phyloP scores from a whole-genome alignment of 2,329 filamentous ascomycete genomes.

The Periglandula ipomoeae region DNA sequence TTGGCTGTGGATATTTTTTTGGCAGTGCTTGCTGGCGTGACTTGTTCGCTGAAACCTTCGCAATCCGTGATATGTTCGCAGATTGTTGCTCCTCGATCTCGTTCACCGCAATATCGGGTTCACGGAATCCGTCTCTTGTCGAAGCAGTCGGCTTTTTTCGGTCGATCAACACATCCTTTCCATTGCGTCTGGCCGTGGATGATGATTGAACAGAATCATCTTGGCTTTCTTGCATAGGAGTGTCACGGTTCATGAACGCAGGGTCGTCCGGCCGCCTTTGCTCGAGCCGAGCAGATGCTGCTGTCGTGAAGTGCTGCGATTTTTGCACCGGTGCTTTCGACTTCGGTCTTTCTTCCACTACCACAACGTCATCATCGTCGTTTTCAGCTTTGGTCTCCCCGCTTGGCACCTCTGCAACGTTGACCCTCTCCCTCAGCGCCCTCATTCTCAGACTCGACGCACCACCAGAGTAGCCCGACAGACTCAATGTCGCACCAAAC shows the following conservation, averaged over 20 bases:
- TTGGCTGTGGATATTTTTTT: not conserved
- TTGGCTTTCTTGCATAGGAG: not conserved
- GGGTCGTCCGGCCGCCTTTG: not conserved
- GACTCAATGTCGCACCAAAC: constrained; percentile 24
- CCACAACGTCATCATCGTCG: constrained; percentile 8
- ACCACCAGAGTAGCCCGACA: constrained; percentile 17
- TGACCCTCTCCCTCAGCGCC: constrained; percentile 14
- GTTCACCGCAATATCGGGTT: not conserved
- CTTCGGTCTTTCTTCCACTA: constrained; percentile 5
- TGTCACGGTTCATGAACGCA: not conserved
- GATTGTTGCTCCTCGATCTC: not conserved
- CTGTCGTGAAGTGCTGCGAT: not conserved
- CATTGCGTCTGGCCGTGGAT: not conserved
- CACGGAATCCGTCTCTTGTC: not conserved
- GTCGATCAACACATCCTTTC: no score
- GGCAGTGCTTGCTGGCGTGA: not conserved
- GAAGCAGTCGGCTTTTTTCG: not conserved
- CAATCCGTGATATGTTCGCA: not conserved
- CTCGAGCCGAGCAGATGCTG: not conserved
- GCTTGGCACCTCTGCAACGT: constrained; percentile 5
- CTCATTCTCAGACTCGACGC: constrained; percentile 11
- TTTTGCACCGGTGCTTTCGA: not conserved
- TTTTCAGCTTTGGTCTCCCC: not conserved
- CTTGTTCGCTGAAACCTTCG: not conserved
- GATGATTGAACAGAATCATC: not conserved